Percentiles rank a stretch among this genome's conserved stretches.
These are phyloP conservation scores for Silene noctiflora DNA, from an alignment of 179 eudicot species.

Conservation along the genomic window DNA sequence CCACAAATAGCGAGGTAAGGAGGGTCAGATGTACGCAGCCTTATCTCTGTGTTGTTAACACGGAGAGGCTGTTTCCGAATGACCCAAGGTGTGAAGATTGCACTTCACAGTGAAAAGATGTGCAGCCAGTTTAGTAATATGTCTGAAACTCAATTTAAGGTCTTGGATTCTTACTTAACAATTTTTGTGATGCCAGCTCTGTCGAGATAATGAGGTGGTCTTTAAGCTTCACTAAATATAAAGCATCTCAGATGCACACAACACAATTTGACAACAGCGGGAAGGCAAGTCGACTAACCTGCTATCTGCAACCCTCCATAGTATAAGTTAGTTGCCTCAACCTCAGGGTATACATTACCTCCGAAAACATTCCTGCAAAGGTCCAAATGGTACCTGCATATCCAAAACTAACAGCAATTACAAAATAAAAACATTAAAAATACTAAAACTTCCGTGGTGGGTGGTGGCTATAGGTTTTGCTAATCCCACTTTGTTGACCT, in stretches of 20 bases:
- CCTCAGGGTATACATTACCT: constrained; percentile 72
- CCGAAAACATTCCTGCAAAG: constrained; percentile 97
- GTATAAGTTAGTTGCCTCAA: constrained; percentile 75
- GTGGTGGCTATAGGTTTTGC: neutral
- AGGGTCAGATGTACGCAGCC: too few species aligned
- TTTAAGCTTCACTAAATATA: neutral
- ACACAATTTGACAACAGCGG: neutral
- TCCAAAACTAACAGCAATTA: neutral
- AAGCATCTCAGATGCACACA: constrained; percentile 10
- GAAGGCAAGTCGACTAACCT: constrained; percentile 40
- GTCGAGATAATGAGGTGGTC: neutral
- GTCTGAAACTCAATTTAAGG: neutral
- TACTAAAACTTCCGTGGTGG: constrained; percentile 5
- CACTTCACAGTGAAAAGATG: too few species aligned
- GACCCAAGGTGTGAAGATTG: too few species aligned
- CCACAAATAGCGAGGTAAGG: too few species aligned
- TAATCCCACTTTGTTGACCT: neutral
- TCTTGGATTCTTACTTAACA: neutral
- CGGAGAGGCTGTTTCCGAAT: too few species aligned
- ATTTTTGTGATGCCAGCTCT: neutral
- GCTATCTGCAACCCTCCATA: constrained; percentile 92
- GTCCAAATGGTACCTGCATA: constrained; percentile 91
- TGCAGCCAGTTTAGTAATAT: too few species aligned
- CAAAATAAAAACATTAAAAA: constrained; percentile 3
- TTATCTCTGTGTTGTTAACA: too few species aligned